Evolutionary conservation across 73 alveolate genomes (phyloP), one percentile per base, ranked within the genome.

Genomic region (Paramecium caudatum): DNA sequence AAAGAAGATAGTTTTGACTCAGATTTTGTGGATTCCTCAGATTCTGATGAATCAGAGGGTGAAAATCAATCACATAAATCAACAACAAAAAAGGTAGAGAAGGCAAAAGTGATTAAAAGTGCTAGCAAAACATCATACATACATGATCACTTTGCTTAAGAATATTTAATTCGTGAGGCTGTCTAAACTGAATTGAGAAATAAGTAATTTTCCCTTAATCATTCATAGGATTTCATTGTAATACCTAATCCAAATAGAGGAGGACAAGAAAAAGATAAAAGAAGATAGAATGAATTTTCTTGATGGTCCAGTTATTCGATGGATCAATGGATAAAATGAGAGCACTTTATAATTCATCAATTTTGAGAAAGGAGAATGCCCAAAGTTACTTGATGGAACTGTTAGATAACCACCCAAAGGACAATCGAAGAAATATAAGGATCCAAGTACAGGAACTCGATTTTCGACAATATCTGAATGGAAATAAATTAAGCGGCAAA

Each of bases 241-340:
- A 70, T 70, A 70, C 6, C 25, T 70, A 3, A 70, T 70, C 8
- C 10, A 70, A 70, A 70, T 70, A n/a, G 87, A 70, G n/a, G 87
- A 70, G 23, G 87, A 70, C n/a, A 34, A 41, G 9, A 70, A 70
- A 15, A 41, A 37, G 23, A 70, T 70, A 34, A 41, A 70, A 37
- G 61, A 16, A 17, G 87, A 70, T 34, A 34, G 45, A 37, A 37
- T 16, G 2, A 41, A 16, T 70, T 36, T 37, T 15, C 47, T 37
- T 41, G 63, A 32, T 23, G 87, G 87, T 10, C 87, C 87, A 34
- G 13, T 70, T 36, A 70, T 37, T 4, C 32, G 87, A 34, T 23
- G 13, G 43, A 32, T 70, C 8, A 45, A 37, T 36, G 37, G 17
- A 9, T 7, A 34, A 37, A 70, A 41, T 70, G 87, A 34, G 16